A percentile compares a stretch with the other conserved stretches of the same genome.
Evolutionary conservation across 768 basidiomycete species (phyloP).

Genomic region (Naganishia friedmannii): DNA sequence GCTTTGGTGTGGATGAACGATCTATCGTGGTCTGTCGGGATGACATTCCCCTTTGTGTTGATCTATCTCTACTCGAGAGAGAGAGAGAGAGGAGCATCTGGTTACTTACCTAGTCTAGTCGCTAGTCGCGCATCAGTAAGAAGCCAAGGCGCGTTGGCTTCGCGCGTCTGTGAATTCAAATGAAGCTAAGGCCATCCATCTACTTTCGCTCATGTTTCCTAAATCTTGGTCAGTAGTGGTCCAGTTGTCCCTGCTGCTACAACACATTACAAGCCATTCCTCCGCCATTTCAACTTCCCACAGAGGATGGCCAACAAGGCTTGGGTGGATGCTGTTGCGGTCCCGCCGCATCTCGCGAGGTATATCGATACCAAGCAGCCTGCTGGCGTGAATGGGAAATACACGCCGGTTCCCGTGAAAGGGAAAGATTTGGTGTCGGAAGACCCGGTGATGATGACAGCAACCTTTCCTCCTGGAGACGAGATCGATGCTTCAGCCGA

Average conservation of each 20-base stretch:
- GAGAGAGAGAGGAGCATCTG: no score
- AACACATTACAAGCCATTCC: not conserved
- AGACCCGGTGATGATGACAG: no score
- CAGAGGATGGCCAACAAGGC: conserved; percentile 27
- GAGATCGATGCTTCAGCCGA: not conserved
- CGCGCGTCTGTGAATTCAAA: no score
- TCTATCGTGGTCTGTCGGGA: no score
- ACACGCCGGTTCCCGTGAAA: not conserved
- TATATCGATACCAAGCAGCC: not conserved
- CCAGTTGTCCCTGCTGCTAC: not conserved
- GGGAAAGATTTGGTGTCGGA: not conserved
- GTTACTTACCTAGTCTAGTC: no score
- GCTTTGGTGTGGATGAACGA: no score
- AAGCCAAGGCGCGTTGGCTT: no score
- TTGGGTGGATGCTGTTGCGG: not conserved
- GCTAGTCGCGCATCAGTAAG: no score
- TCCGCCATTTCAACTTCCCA: not conserved
- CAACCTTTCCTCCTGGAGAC: not conserved
- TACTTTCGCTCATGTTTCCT: not conserved
- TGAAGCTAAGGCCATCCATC: no score
- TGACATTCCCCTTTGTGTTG: no score
- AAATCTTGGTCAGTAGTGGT: not conserved
- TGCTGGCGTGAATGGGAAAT: not conserved
- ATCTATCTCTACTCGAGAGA: no score
- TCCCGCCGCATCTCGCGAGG: not conserved